A percentile compares a stretch with the other conserved stretches of the same genome.
These are phyloP conservation scores for Mallotus nudiflorus DNA, from an alignment of 345 rosid genomes.

Conservation along the genomic window DNA sequence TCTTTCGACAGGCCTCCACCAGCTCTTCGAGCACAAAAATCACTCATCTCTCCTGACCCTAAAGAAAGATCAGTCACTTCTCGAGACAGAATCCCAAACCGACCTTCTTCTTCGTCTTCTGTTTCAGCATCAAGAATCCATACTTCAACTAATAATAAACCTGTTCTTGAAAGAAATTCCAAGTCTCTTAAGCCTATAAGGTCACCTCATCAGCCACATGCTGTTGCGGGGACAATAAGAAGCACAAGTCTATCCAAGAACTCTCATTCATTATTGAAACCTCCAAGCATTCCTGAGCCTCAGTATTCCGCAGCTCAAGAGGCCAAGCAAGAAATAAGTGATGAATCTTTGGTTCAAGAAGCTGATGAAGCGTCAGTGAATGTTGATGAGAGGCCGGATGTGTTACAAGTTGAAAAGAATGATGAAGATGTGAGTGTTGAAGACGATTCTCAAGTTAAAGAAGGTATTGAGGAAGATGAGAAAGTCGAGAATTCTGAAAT, in stretches of 20 bases:
- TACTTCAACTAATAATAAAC: constrained; percentile 7
- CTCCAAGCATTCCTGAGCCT: not conserved
- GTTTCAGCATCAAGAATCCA: constrained; percentile 20
- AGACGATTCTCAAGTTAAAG: not conserved
- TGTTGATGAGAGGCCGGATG: constrained; percentile 23
- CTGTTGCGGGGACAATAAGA: constrained; percentile 21
- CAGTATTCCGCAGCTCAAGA: constrained; percentile 20
- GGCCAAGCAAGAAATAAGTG: constrained; percentile 22
- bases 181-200: constrained; percentile 33
- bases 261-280: constrained; percentile 17
- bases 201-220: constrained; percentile 22
- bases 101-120: constrained; percentile 44
- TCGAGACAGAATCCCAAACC: constrained; percentile 33
- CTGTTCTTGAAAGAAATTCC: constrained; percentile 33
- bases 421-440: constrained; percentile 19
- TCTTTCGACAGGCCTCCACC: constrained; percentile 77
- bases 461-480: constrained; percentile 27
- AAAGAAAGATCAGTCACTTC: constrained; percentile 29
- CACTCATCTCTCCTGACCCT: constrained; percentile 41
- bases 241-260: constrained; percentile 15
- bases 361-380: constrained; percentile 37
- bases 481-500: constrained; percentile 12
- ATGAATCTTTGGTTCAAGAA: constrained; percentile 28
- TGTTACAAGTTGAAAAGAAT: constrained; percentile 15
- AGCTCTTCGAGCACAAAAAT: constrained; percentile 35